Percentiles rank a stretch among this genome's conserved stretches.
Evolutionary conservation across 1,284 basidiomycete genomes (phyloP).

Genomic region (Sphaerobolus stellatus): DNA sequence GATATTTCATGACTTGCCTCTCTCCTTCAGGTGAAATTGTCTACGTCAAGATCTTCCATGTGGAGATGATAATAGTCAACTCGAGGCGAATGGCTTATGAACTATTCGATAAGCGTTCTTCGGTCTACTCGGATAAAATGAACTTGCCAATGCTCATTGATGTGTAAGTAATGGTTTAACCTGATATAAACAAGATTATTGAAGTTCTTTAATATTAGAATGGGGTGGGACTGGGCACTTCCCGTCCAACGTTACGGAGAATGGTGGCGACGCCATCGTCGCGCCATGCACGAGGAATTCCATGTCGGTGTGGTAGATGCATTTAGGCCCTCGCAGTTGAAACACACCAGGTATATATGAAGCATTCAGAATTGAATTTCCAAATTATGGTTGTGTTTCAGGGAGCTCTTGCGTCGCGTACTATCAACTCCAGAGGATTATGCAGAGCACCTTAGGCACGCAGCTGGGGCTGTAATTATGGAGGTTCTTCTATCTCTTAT

Average conservation of each 20-base stretch:
- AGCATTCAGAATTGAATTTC: too few relatives aligned
- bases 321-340: too few relatives aligned
- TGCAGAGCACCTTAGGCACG: background rate
- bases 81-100: conserved; percentile 11
- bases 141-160: background rate
- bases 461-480: background rate
- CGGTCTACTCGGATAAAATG: conserved; percentile 5
- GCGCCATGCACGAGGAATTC: too few relatives aligned
- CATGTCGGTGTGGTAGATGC: too few relatives aligned
- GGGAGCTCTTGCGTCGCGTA: background rate
- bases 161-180: background rate
- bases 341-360: too few relatives aligned
- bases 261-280: too few relatives aligned
- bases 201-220: too few relatives aligned
- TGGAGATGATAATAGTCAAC: conserved; percentile 10
- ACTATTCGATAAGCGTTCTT: conserved; percentile 9
- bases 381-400: too few relatives aligned
- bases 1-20: background rate
- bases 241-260: too few relatives aligned
- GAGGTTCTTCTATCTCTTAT: too few relatives aligned
- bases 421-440: background rate
- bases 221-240: too few relatives aligned
- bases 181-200: background rate
- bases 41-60: conserved; percentile 7
- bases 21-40: conserved; percentile 10